Evolutionary conservation across 2,329 filamentous ascomycete genomes (phyloP).

Genomic region (Fusarium armeniacum): DNA sequence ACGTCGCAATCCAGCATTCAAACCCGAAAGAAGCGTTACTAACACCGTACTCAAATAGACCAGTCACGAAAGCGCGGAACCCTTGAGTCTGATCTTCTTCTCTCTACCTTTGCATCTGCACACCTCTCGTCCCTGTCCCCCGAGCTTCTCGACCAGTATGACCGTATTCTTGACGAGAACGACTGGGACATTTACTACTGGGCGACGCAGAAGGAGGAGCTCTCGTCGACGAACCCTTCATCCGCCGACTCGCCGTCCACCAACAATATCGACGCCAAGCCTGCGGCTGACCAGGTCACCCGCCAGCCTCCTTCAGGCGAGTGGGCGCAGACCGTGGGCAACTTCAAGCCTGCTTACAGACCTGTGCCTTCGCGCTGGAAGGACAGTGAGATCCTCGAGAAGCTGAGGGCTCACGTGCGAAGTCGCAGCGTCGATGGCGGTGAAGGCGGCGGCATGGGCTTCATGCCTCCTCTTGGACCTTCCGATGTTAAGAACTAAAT

Average conservation of each 20-base stretch:
- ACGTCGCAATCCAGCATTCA: conserved; percentile 51
- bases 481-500: conserved; percentile 13
- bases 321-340: conserved; percentile 96
- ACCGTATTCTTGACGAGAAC: conserved; percentile 96
- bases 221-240: conserved; percentile 59
- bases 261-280: conserved; percentile 35
- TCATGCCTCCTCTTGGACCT: conserved; percentile 66
- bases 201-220: conserved; percentile 84
- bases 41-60: conserved; percentile 62
- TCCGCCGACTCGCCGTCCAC: conserved; percentile 41
- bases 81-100: conserved; percentile 93
- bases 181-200: conserved; percentile 99
- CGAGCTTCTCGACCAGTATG: conserved; percentile 84
- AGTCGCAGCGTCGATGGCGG: conserved; percentile 63
- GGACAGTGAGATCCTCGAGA: conserved; percentile 80
- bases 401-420: conserved; percentile 86
- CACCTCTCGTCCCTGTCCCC: conserved; percentile 81
- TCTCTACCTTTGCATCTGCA: conserved; percentile 91
- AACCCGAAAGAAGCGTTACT: conserved; percentile 7
- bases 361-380: conserved; percentile 90
- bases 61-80: conserved; percentile 97
- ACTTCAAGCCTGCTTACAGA: conserved; percentile 92
- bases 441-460: conserved; percentile 65
- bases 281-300: conserved; percentile 52
- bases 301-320: conserved; percentile 71